Evolutionary conservation across 306 rosid genomes (phyloP).

Genomic region (Myrica gale): DNA sequence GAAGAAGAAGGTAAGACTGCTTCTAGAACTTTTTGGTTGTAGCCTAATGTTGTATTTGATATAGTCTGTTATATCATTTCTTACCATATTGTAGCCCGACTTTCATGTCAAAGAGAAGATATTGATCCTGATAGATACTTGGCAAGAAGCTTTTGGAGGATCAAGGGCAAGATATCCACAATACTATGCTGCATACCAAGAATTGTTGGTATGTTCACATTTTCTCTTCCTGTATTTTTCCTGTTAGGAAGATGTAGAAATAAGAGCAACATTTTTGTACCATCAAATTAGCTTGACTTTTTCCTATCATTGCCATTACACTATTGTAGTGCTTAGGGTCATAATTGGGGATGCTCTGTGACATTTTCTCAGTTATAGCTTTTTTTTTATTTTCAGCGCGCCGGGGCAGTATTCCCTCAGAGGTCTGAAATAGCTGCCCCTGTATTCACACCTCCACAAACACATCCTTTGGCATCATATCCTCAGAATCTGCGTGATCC

Average conservation of each 20-base stretch:
- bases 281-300: slow-evolving; percentile 15
- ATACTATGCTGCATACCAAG: slow-evolving; percentile 88
- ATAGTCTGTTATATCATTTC: slow-evolving; percentile 33
- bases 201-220: slow-evolving; percentile 66
- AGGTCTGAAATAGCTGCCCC: slow-evolving; percentile 80
- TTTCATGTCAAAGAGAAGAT: slow-evolving; percentile 88
- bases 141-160: slow-evolving; percentile 99
- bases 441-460: slow-evolving; percentile 86
- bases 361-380: slow-evolving; percentile 10
- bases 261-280: slow-evolving; percentile 11
- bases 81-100: slow-evolving; percentile 72
- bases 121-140: slow-evolving; percentile 77
- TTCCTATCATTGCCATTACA: slow-evolving; percentile 13
- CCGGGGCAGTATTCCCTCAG: slow-evolving; percentile 91
- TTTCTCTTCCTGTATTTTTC: slow-evolving; percentile 15
- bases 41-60: slow-evolving; percentile 25
- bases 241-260: neutral
- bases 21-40: slow-evolving; percentile 26
- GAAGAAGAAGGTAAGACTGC: slow-evolving; percentile 70
- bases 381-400: slow-evolving; percentile 58
- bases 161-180: slow-evolving; percentile 96
- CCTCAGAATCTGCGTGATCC: slow-evolving; percentile 66
- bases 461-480: slow-evolving; percentile 77
- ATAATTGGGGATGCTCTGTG: slow-evolving; percentile 24
- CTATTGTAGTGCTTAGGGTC: slow-evolving; percentile 17